These are phyloP conservation scores for Zymoseptoria passerinii DNA, from an alignment of 2,329 filamentous ascomycete genomes.

Conservation along the genomic window DNA sequence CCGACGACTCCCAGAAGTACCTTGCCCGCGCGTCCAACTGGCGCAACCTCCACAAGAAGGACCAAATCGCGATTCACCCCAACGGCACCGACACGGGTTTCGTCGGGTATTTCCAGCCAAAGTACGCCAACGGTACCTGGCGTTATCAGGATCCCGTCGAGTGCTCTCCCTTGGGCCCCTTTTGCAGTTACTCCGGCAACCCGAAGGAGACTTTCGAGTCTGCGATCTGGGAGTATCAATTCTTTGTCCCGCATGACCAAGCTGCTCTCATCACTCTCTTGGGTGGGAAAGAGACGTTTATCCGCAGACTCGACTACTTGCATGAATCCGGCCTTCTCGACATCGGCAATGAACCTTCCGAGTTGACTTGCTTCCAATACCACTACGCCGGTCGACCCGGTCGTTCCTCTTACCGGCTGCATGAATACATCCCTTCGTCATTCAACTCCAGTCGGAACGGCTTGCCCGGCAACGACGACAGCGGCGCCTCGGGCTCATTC, in stretches of 20 bases:
- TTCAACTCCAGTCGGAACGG: slow-evolving; percentile 16
- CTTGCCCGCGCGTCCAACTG: slow-evolving; percentile 57
- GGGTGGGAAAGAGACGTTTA: slow-evolving; percentile 32
- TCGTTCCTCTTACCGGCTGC: slow-evolving; percentile 12
- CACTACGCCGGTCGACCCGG: slow-evolving; percentile 36
- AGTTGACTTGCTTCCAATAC: slow-evolving; percentile 37
- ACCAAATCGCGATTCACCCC: slow-evolving; percentile 42
- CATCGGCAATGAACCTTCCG: slow-evolving; percentile 39
- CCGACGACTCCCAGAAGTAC: slow-evolving; percentile 49
- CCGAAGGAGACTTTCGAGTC: slow-evolving; percentile 61
- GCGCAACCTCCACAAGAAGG: slow-evolving; percentile 62
- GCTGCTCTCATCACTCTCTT: slow-evolving; percentile 31
- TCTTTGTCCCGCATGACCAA: slow-evolving; percentile 41
- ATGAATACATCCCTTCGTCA: slow-evolving; percentile 15
- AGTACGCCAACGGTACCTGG: slow-evolving; percentile 59
- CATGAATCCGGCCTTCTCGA: slow-evolving; percentile 35
- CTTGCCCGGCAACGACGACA: slow-evolving; percentile 18
- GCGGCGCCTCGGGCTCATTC: slow-evolving; percentile 17
- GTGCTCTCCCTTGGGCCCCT: slow-evolving; percentile 45
- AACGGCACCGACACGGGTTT: slow-evolving; percentile 55
- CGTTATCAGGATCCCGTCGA: slow-evolving; percentile 53
- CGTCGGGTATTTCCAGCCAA: slow-evolving; percentile 60
- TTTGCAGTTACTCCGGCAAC: slow-evolving; percentile 41
- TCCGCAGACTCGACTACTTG: slow-evolving; percentile 34
- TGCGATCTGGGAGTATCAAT: slow-evolving; percentile 63